Percentiles rank a stretch among this genome's conserved stretches.
phyloP scores from a whole-genome alignment of 139 green algal species.

The Picochlorum sp. region DNA sequence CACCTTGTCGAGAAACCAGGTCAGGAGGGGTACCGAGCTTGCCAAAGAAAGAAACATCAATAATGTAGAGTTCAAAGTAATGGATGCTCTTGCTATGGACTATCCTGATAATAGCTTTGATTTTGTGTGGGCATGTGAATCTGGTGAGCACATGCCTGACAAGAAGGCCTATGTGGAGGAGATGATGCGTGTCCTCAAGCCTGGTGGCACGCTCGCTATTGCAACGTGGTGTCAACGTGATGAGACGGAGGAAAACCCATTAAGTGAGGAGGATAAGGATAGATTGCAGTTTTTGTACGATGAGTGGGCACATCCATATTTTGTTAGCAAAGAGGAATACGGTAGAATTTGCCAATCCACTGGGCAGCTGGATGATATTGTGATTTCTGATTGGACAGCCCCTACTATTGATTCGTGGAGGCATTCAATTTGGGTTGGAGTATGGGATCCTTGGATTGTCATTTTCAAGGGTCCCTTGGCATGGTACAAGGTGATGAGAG shows the following conservation, averaged over 20 bases:
- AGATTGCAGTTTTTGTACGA: slow-evolving; percentile 90
- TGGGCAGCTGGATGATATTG: slow-evolving; percentile 45
- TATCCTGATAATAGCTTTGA: slow-evolving; percentile 86
- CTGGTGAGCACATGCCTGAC: slow-evolving; percentile 97
- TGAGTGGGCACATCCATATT: slow-evolving; percentile 94
- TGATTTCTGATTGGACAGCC: slow-evolving; percentile 70
- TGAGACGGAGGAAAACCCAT: slow-evolving; percentile 39
- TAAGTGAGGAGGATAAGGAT: slow-evolving; percentile 62
- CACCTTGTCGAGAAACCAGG: slow-evolving; percentile 81
- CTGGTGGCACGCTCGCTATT: slow-evolving; percentile 72
- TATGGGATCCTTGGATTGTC: slow-evolving; percentile 88
- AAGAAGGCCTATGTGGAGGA: slow-evolving; percentile 90
- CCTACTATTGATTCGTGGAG: slow-evolving; percentile 80
- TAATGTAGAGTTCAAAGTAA: slow-evolving; percentile 83
- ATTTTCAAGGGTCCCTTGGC: slow-evolving; percentile 67
- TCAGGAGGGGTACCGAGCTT: slow-evolving; percentile 70
- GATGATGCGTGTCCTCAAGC: slow-evolving; percentile 86
- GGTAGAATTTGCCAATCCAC: slow-evolving; percentile 67
- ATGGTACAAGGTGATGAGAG: slow-evolving; percentile 81
- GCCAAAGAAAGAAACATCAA: slow-evolving; percentile 59
- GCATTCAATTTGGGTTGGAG: slow-evolving; percentile 90
- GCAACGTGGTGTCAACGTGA: slow-evolving; percentile 93
- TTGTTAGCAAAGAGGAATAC: slow-evolving; percentile 90
- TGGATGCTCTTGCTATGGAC: slow-evolving; percentile 88
- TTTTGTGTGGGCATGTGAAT: slow-evolving; percentile 96